phyloP scores from a whole-genome alignment of 78 protist genomes.

The Guillardia theta region DNA sequence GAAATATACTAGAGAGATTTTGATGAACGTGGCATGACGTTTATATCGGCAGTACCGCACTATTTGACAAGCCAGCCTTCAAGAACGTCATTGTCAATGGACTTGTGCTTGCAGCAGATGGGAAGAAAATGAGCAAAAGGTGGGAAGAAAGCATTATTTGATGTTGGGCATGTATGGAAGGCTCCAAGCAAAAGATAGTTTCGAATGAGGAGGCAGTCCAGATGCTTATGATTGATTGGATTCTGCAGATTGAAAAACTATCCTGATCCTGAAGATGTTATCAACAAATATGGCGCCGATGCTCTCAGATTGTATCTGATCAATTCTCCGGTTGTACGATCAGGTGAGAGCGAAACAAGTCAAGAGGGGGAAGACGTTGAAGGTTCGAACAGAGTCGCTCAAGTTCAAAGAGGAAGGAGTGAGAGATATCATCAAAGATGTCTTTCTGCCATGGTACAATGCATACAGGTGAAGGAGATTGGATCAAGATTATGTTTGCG shows the following conservation, averaged over 20 bases:
- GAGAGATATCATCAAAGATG: constrained; percentile 79
- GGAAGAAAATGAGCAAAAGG: constrained; percentile 93
- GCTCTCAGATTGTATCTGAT: constrained; percentile 96
- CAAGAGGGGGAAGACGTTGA: background rate
- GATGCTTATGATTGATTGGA: no score
- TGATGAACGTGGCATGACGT: no score
- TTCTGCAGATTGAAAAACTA: background rate
- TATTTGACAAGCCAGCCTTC: constrained; percentile 92
- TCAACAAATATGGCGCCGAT: constrained; percentile 79
- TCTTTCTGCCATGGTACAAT: constrained; percentile 95
- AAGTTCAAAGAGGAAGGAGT: constrained; percentile 75
- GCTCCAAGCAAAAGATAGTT: no score
- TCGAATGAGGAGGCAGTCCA: no score
- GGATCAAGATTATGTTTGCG: background rate
- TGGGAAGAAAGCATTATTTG: no score
- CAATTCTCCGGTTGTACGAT: constrained; percentile 96
- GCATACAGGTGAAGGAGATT: constrained; percentile 63
- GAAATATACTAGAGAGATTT: no score
- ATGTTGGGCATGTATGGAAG: no score
- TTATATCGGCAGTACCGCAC: no score
- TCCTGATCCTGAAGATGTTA: background rate
- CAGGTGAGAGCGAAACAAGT: background rate
- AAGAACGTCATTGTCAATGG: constrained; percentile 98
- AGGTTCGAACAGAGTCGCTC: background rate
- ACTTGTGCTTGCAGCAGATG: constrained; percentile 94